Evolutionary conservation across 2,329 filamentous ascomycete genomes (phyloP).

Genomic region (Blastomyces emzantsi): DNA sequence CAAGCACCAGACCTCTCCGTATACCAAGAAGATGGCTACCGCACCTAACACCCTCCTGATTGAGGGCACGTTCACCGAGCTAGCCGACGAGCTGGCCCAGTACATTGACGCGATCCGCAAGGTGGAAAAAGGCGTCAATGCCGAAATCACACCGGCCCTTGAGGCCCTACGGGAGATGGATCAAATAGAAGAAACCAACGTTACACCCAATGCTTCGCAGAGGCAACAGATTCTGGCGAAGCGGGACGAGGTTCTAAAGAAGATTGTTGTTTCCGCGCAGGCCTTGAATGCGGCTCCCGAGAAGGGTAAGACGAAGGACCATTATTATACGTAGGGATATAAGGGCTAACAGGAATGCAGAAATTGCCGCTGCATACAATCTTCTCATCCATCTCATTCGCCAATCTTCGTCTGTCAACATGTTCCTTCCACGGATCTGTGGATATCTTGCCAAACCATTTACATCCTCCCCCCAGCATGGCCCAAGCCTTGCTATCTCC

Average conservation of each 20-base stretch:
- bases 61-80: constrained; percentile 89
- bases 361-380: constrained; percentile 94
- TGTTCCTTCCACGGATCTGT: constrained; percentile 82
- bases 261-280: constrained; percentile 71
- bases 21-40: constrained; percentile 43
- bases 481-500: constrained; percentile 75
- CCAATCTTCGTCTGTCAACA: constrained; percentile 74
- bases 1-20: not conserved
- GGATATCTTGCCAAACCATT: constrained; percentile 81
- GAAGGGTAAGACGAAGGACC: constrained; percentile 49
- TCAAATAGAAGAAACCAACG: constrained; percentile 43
- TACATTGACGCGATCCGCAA: constrained; percentile 81
- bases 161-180: constrained; percentile 46
- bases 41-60: constrained; percentile 58
- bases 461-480: constrained; percentile 74
- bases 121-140: constrained; percentile 46
- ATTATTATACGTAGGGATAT: constrained; percentile 2
- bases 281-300: constrained; percentile 78
- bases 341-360: constrained; percentile 36
- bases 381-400: constrained; percentile 88
- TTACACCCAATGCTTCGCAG: constrained; percentile 25
- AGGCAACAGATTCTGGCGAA: constrained; percentile 40
- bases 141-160: constrained; percentile 63
- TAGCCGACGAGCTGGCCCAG: constrained; percentile 87
- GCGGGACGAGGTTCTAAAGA: constrained; percentile 77